phyloP scores from a whole-genome alignment of 352 stramenopile species.

The Globisporangium paddicum region DNA sequence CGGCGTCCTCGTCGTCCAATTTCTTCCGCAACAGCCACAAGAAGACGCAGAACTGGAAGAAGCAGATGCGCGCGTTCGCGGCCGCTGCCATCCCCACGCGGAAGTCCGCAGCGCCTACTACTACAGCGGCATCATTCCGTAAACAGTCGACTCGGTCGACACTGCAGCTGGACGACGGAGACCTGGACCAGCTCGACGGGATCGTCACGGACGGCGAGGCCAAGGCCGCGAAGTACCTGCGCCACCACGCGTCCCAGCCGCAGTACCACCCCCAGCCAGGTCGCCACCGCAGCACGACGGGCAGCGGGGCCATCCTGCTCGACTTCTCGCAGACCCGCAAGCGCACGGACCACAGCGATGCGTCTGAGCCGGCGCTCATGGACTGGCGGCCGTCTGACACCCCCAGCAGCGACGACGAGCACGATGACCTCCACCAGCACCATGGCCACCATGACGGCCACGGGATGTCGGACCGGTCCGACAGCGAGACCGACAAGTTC shows the following conservation, averaged over 20 bases:
- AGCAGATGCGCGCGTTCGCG: constrained; percentile 15
- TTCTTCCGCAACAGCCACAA: constrained; percentile 3
- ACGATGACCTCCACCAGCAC: not conserved
- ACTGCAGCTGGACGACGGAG: constrained; percentile 17
- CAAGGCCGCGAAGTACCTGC: constrained; percentile 8
- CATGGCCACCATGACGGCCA: not conserved
- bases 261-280: not conserved
- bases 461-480: constrained; percentile 6
- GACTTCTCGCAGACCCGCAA: constrained; percentile 8
- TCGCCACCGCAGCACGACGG: not conserved
- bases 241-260: not conserved
- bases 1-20: constrained; percentile 7
- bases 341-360: constrained; percentile 9
- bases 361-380: constrained; percentile 13
- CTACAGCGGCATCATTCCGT: not conserved
- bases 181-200: constrained; percentile 32
- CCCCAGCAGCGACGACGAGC: constrained; percentile 6
- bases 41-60: constrained; percentile 11
- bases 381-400: constrained; percentile 12
- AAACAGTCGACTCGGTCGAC: constrained; percentile 16
- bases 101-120: constrained; percentile 8
- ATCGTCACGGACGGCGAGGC: constrained; percentile 29
- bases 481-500: constrained; percentile 16
- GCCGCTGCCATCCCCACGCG: constrained; percentile 2
- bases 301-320: not conserved